A percentile compares a stretch with the other conserved stretches of the same genome.
These are phyloP conservation scores for Mycena alexandri DNA, from an alignment of 768 basidiomycete genomes.

Conservation along the genomic window DNA sequence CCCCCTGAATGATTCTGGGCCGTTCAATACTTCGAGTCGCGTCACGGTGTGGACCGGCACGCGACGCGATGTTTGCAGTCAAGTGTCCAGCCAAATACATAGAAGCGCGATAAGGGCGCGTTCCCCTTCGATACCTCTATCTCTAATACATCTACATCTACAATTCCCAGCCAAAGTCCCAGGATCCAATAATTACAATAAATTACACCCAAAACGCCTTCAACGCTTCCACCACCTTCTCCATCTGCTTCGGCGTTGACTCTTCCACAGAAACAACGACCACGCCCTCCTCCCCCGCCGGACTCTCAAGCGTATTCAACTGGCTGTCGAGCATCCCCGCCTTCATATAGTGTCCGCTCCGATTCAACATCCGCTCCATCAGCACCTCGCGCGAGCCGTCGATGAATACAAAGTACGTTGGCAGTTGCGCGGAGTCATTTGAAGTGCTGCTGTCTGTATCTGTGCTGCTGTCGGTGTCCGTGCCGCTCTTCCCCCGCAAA, in stretches of 20 bases:
- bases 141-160: too few species aligned
- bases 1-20: too few species aligned
- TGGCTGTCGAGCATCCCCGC: constrained; percentile 86
- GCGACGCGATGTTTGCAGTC: too few species aligned
- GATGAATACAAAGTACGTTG: constrained; percentile 87
- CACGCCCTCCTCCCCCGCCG: constrained; percentile 76
- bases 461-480: too few species aligned
- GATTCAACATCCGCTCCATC: constrained; percentile 70
- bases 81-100: too few species aligned
- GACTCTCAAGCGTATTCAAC: constrained; percentile 76
- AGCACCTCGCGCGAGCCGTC: constrained; percentile 69
- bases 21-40: too few species aligned
- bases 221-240: constrained; percentile 51
- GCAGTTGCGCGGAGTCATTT: constrained; percentile 42
- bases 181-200: too few species aligned
- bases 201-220: background rate
- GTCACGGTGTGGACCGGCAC: too few species aligned
- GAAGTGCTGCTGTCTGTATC: too few species aligned
- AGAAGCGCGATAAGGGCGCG: too few species aligned
- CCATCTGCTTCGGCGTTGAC: constrained; percentile 69
- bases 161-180: too few species aligned
- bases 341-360: constrained; percentile 88
- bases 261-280: constrained; percentile 68
- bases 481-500: constrained; percentile 66
- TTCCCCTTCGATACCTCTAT: too few species aligned